Evolutionary conservation across 139 green algal genomes (phyloP), one percentile per base, ranked within the genome.

Genomic region (Chlorella sp.): DNA sequence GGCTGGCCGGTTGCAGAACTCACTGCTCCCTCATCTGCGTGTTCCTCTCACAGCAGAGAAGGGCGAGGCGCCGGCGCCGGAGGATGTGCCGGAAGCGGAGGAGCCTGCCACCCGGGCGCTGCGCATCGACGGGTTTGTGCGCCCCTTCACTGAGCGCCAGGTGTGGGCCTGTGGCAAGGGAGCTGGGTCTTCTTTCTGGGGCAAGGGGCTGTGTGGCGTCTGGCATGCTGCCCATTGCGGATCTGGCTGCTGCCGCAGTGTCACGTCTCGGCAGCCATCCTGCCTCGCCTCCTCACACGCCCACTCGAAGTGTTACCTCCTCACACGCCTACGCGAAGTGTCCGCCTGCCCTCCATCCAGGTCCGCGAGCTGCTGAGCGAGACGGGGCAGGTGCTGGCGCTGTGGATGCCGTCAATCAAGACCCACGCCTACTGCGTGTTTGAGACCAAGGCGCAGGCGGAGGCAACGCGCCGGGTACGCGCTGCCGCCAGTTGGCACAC

Each of bases 321-420:
- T n/a, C n/a, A n/a, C n/a, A n/a, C n/a, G n/a, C n/a, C n/a, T n/a
- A n/a, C n/a, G n/a, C n/a, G n/a, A n/a, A n/a, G n/a, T n/a, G n/a
- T n/a, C n/a, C n/a, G n/a, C n/a, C n/a, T n/a, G n/a, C n/a, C n/a
- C n/a, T n/a, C 28, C 24, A 4, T 32, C 11, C 82, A 92, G 80
- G 76, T 83, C 34, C 81, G 89, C 20, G 83, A 89, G 60, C 83
- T 96, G 80, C 68, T 96, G 56, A 64, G 60, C 3, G 58, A 92
- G 51, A 88, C 80, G 36, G 92, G 93, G 43, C 89, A 86, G 41
- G 68, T 96, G 1, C 75, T 86, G 36, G 87, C 90, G 30, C 85
- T 97, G 84, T 98, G 95, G 95, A 96, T 98, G 92, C 91, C 93
- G 2, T 81, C 38, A n/a, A 94, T 98, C 67, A 96, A 95, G 90